Evolutionary conservation across 108 stramenopile species (phyloP), one percentile per base, ranked within the genome.

Genomic region (Cyclotella baltica): DNA sequence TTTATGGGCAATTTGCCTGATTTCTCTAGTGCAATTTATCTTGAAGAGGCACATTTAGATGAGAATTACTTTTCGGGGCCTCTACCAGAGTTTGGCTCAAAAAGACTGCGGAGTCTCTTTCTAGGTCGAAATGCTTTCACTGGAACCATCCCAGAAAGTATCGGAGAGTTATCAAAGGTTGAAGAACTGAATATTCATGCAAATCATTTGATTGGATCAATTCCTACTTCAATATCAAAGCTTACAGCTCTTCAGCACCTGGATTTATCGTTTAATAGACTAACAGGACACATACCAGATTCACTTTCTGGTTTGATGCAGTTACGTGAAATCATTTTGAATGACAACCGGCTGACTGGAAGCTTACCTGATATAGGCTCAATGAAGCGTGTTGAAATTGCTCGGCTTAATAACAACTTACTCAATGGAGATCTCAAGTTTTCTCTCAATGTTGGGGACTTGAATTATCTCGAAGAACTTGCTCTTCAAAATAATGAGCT

Each of bases 111-210:
- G 34, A 61, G 56, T 13, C 70, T 90, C 30, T 77, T 74, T 58
- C 72, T 88, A 3, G 76, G 70, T 50, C 46, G 78, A 50, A 90
- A 90, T 66, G 46, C 75, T 9, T 53, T 88, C 22, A 78, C 69
- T 51, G 89, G 89, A 4, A 72, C 70, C 30, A 76, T 89, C 13
- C 87, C 87, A n/a, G 38, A 64, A 25, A 80, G 73, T 47, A 53
- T 88, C 16, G 85, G 81, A 18, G 34, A 50, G 25, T 62, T 75
- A 8, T 29, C 55, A n/a, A 73, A 83, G 67, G 62, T 86, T 25
- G 65, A 83, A 68, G 64, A 56, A 2, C 52, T 86, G 37, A 68
- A 53, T 79, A 55, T 78, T 28, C 77, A 67, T 29, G 62, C 56
- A 20, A 86, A 86, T 64, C 52, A 62, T 15, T 62, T 86, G 72